A percentile compares a stretch with the other conserved stretches of the same genome.
phyloP scores from a whole-genome alignment of 441 rosid genomes.

The Pelargonium australe region DNA sequence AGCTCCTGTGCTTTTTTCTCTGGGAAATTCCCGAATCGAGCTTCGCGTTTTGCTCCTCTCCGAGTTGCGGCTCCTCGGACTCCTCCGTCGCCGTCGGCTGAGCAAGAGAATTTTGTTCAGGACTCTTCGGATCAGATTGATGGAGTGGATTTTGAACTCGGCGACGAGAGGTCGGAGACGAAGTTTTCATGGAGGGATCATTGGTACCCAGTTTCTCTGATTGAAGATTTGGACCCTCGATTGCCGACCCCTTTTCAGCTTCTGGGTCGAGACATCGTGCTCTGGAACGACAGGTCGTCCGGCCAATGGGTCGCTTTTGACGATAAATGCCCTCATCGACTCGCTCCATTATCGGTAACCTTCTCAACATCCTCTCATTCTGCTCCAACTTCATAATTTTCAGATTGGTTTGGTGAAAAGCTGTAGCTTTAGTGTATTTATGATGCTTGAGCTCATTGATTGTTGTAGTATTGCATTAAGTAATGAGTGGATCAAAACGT shows the following conservation, averaged over 20 bases:
- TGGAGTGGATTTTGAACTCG: slow-evolving; percentile 24
- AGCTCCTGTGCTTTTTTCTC: not conserved
- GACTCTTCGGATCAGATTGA: slow-evolving; percentile 19
- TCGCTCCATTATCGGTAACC: slow-evolving; percentile 76
- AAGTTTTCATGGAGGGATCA: slow-evolving; percentile 82
- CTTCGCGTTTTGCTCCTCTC: not conserved
- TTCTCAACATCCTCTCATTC: slow-evolving; percentile 16
- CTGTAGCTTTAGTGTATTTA: too few species aligned
- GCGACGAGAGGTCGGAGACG: slow-evolving; percentile 39
- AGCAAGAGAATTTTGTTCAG: slow-evolving; percentile 18
- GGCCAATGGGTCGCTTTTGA: slow-evolving; percentile 77
- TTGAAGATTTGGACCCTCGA: slow-evolving; percentile 65
- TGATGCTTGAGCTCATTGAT: too few species aligned
- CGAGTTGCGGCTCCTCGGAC: slow-evolving; percentile 12
- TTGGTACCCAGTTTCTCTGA: slow-evolving; percentile 81
- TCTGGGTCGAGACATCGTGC: slow-evolving; percentile 72
- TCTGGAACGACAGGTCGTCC: slow-evolving; percentile 58
- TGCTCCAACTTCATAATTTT: not conserved
- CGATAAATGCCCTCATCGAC: slow-evolving; percentile 82
- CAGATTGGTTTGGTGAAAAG: not conserved
- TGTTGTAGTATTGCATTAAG: too few species aligned
- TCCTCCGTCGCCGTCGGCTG: slow-evolving; percentile 25
- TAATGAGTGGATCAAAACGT: too few species aligned
- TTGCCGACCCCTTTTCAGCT: slow-evolving; percentile 74
- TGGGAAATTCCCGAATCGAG: not conserved